A percentile compares a stretch with the other conserved stretches of the same genome.
Evolutionary conservation across 805 yeast species (phyloP).

Genomic region (Spencermartinsiella europaea): DNA sequence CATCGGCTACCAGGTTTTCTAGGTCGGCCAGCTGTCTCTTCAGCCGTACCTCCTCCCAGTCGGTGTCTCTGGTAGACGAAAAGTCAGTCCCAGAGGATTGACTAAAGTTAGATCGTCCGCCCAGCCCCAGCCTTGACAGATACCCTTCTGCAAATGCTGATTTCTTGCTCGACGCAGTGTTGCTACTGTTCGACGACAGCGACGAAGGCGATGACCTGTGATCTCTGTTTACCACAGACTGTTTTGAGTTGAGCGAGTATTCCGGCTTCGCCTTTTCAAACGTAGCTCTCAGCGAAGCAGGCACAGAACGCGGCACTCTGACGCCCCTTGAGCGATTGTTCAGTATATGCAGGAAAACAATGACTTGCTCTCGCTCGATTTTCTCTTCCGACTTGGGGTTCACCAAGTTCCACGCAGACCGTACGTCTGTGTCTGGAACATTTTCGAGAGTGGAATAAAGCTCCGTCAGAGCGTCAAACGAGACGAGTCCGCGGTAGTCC

Average conservation of each 20-base stretch:
- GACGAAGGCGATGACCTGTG: constrained; percentile 17
- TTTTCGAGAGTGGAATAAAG: constrained; percentile 62
- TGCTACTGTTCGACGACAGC: neutral
- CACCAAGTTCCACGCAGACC: constrained; percentile 91
- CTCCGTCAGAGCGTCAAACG: constrained; percentile 63
- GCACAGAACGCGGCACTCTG: constrained; percentile 90
- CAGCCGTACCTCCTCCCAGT: constrained; percentile 88
- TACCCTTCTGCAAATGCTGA: constrained; percentile 42
- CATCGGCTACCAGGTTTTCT: constrained; percentile 58
- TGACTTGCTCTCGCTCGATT: constrained; percentile 88
- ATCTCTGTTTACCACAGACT: constrained; percentile 37
- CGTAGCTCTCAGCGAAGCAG: constrained; percentile 84
- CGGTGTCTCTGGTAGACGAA: constrained; percentile 54
- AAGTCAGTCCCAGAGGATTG: constrained; percentile 59
- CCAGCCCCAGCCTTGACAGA: constrained; percentile 52
- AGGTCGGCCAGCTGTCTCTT: constrained; percentile 72
- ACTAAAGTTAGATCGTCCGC: constrained; percentile 28
- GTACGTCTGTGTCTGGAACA: constrained; percentile 78
- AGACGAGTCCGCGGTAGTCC: constrained; percentile 75
- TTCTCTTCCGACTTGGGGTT: constrained; percentile 85
- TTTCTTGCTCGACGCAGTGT: constrained; percentile 19
- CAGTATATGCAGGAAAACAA: constrained; percentile 83
- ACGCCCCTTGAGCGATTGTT: constrained; percentile 84
- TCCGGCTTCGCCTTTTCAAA: constrained; percentile 81
- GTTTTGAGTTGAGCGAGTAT: constrained; percentile 46